Percentiles rank a stretch among this genome's conserved stretches.
Evolutionary conservation across 345 rosid species (phyloP).

Genomic region (Pistacia integerrima): DNA sequence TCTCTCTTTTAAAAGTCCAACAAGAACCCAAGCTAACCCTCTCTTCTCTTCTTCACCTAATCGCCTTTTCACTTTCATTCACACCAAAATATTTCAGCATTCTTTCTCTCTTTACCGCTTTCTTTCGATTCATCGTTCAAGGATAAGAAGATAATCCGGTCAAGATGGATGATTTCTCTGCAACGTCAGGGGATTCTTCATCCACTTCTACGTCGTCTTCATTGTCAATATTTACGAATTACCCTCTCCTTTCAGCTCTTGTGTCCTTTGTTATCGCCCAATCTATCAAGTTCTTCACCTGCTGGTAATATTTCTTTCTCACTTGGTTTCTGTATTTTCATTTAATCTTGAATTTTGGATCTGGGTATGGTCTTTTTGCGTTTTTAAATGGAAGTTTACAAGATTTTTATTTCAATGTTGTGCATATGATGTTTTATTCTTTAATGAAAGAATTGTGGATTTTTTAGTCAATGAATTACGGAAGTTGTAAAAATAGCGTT

Average conservation of each 20-base stretch:
- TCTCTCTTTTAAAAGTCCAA: too few species aligned
- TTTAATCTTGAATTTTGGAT: conserved; percentile 19
- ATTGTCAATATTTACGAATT: conserved; percentile 48
- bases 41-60: background rate
- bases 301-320: conserved; percentile 48
- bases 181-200: conserved; percentile 21
- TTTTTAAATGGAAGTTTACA: background rate
- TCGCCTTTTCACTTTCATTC: background rate
- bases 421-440: background rate
- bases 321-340: background rate
- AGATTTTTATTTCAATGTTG: background rate
- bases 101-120: too few species aligned
- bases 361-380: conserved; percentile 4
- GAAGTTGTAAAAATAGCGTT: background rate
- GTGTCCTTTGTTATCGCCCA: conserved; percentile 68
- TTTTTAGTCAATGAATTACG: background rate
- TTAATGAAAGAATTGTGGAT: background rate
- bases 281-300: conserved; percentile 60
- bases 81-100: background rate
- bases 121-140: background rate
- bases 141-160: too few species aligned
- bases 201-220: conserved; percentile 40
- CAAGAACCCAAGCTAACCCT: background rate
- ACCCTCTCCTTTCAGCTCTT: conserved; percentile 65
- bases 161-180: conserved; percentile 33